Evolutionary conservation across 2,329 filamentous ascomycete species (phyloP), one percentile per base, ranked within the genome.

Genomic region (Sporothrix brasiliensis): DNA sequence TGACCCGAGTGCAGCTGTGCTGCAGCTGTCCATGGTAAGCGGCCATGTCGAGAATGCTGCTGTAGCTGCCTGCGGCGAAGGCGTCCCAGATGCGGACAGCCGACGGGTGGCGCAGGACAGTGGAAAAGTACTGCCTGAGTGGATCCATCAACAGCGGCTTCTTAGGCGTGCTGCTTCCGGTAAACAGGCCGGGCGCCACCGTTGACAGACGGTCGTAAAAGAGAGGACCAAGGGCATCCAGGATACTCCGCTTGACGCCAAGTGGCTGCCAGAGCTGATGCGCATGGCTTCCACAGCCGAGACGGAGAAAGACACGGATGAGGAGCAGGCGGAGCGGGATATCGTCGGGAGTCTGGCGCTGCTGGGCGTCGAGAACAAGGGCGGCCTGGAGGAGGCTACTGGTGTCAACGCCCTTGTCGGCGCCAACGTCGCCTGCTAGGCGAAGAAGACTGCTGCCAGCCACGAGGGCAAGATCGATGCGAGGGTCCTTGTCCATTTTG

Each of bases 161-260:
- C 73, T 21, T 52, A 16, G 47, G 49, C 0, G 49, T 49, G 27
- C 27, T 30, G 9, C 21, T 78, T 75, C 73, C 83, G 73, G 69
- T 72, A 52, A 83, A 82, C 56, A 81, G 73, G 0, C 79, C 79
- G 0, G 86, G 86, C 0, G 86, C 79, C 2, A 88, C 76, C 0
- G 81, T 84, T 1, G 85, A 85, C 6, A 88, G 77, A 1, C 87
- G 82, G 74, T 89, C 87, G 72, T 85, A 84, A 71, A 86, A 86
- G 1, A 87, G 77, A 0, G 85, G 83, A 2, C 80, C 85, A 0
- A 88, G 79, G 0, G 85, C 84, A 72, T 88, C 86, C n/a, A 86
- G 82, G 39, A 87, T 85, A 0, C 84, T 85, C 27, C 86, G 82
- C 77, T 88, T 88, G 1, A 88, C 82, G 3, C 82, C 84, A 11